Conservation (phyloP, 106 monocot species). For the Platanthera zijinensis region DNA sequence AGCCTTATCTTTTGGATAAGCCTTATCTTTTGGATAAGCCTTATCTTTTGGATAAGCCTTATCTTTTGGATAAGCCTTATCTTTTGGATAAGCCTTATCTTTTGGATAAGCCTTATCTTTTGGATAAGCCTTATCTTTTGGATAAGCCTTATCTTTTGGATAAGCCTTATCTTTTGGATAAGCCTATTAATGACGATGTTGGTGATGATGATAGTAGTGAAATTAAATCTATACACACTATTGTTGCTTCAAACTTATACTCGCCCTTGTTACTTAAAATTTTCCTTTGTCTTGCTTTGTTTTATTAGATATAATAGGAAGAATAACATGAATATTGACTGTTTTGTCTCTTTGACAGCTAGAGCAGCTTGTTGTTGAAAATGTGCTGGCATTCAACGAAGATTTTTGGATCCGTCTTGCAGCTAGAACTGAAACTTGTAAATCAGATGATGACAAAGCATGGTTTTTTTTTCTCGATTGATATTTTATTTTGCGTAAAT, state of each 20-base stretch:
- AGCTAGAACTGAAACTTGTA: conserved; percentile 82
- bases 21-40: no score
- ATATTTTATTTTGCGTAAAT: conserved; percentile 2
- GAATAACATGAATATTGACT: neutral
- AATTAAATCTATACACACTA: neutral
- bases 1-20: no score
- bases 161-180: no score
- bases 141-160: no score
- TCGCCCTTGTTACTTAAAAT: neutral
- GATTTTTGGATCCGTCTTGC: conserved; percentile 92
- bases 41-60: no score
- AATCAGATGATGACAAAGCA: conserved; percentile 98
- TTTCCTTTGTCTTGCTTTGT: neutral
- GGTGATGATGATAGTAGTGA: neutral
- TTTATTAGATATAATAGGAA: neutral
- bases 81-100: no score
- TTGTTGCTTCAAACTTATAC: neutral
- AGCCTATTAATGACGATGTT: no score
- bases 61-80: no score
- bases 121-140: no score
- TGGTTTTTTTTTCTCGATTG: conserved; percentile 47
- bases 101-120: no score
- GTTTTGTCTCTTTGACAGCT: conserved; percentile 36
- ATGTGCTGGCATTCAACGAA: conserved; percentile 69
- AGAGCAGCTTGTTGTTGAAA: conserved; percentile 85